phyloP scores from a whole-genome alignment of 345 rosid species.

The Camelina sativa region DNA sequence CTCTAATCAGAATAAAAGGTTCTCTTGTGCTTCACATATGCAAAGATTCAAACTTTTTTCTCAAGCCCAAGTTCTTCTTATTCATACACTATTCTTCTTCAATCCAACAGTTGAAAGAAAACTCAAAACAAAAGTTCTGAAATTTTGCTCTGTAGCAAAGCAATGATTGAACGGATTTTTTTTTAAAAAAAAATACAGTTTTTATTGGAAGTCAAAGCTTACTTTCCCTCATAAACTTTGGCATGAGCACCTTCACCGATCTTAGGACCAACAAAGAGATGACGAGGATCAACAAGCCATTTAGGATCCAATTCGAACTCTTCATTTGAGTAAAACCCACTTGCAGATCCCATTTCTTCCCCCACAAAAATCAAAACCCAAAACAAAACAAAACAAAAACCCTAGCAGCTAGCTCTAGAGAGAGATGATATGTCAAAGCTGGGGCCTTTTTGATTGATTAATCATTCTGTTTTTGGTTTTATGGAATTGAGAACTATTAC shows the following conservation, averaged over 20 bases:
- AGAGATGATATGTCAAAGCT: constrained; percentile 23
- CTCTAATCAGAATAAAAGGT: neutral
- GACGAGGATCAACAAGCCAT: constrained; percentile 93
- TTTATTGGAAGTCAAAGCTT: constrained; percentile 51
- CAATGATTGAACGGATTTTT: constrained; percentile 11
- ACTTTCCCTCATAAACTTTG: constrained; percentile 98
- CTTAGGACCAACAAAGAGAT: constrained; percentile 93
- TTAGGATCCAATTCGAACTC: constrained; percentile 75
- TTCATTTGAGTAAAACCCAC: constrained; percentile 61
- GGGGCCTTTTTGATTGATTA: constrained; percentile 37
- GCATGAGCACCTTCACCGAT: constrained; percentile 99
- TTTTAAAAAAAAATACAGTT: neutral
- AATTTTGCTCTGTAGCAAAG: neutral
- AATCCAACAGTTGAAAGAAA: neutral
- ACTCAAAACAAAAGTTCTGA: constrained; percentile 1
- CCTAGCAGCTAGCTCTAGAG: constrained; percentile 28
- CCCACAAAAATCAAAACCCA: constrained; percentile 12
- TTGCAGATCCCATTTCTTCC: constrained; percentile 73
- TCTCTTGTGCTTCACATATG: neutral
- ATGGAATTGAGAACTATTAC: constrained; percentile 30
- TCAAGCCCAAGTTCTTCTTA: neutral
- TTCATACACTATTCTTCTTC: neutral
- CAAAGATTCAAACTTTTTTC: neutral
- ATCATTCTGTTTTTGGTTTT: constrained; percentile 33
- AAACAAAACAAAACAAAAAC: constrained; percentile 19